These are phyloP conservation scores for Borealophlyctis nickersoniae DNA, from an alignment of 192 early-diverging fungal genomes.

Conservation along the genomic window DNA sequence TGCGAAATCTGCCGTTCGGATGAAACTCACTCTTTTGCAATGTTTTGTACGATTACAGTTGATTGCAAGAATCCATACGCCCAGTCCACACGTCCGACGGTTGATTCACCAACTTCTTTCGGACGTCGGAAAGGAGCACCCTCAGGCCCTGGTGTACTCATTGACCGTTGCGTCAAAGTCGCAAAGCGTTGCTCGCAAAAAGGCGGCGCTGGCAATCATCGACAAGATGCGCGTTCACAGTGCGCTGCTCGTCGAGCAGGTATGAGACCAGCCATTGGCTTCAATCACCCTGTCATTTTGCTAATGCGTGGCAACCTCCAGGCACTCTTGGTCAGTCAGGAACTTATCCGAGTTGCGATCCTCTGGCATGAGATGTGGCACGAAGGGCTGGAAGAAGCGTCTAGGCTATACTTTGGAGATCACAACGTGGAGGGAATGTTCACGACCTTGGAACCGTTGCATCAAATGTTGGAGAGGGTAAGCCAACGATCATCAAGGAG, in stretches of 20 bases:
- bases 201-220: slow-evolving; percentile 80
- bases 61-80: slow-evolving; percentile 88
- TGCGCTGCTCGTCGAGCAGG: slow-evolving; percentile 82
- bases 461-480: slow-evolving; percentile 78
- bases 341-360: slow-evolving; percentile 94
- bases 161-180: slow-evolving; percentile 94
- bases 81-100: slow-evolving; percentile 67
- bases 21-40: slow-evolving; percentile 9
- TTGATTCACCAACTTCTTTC: slow-evolving; percentile 85
- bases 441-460: slow-evolving; percentile 76
- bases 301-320: too few relatives aligned
- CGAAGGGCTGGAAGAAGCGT: slow-evolving; percentile 87
- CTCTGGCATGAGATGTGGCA: slow-evolving; percentile 98
- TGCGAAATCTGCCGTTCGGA: slow-evolving; percentile 1
- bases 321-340: slow-evolving; percentile 90
- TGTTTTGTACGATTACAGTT: slow-evolving; percentile 38
- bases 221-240: slow-evolving; percentile 86
- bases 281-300: too few relatives aligned
- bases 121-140: slow-evolving; percentile 90
- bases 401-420: slow-evolving; percentile 72
- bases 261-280: slow-evolving; percentile 18
- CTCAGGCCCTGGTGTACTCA: slow-evolving; percentile 96
- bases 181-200: slow-evolving; percentile 68
- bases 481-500: too few relatives aligned
- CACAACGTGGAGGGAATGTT: slow-evolving; percentile 86